Conservation (phyloP, 2,329 filamentous ascomycete species). For the Curvularia sp. region DNA sequence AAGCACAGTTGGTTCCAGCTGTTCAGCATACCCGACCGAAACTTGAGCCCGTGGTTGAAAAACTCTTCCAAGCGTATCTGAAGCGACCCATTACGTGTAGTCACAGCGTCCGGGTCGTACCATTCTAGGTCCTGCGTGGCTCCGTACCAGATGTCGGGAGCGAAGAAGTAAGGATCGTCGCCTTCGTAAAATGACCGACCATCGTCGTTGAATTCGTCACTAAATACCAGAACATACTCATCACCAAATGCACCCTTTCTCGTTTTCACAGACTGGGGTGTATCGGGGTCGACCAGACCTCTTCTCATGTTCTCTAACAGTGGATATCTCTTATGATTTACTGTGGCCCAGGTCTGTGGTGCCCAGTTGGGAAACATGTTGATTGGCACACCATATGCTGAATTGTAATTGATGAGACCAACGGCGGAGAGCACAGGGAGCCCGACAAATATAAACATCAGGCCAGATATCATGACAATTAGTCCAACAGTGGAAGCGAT, state of each 20-base stretch:
- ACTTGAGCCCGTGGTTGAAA: slow-evolving; percentile 55
- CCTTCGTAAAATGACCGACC: slow-evolving; percentile 63
- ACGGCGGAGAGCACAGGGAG: slow-evolving; percentile 59
- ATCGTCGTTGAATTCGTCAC: slow-evolving; percentile 63
- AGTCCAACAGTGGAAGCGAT: slow-evolving; percentile 54
- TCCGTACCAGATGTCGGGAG: slow-evolving; percentile 62
- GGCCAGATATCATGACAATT: slow-evolving; percentile 55
- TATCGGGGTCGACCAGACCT: slow-evolving; percentile 61
- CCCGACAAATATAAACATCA: slow-evolving; percentile 59
- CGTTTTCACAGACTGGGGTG: slow-evolving; percentile 55
- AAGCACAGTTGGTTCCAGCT: slow-evolving; percentile 63
- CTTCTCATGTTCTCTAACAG: slow-evolving; percentile 57
- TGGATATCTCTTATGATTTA: slow-evolving; percentile 57
- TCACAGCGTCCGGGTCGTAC: slow-evolving; percentile 62
- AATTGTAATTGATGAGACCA: slow-evolving; percentile 50
- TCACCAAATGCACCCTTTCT: slow-evolving; percentile 56
- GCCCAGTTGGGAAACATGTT: slow-evolving; percentile 48
- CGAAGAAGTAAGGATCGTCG: slow-evolving; percentile 64
- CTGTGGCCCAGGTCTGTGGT: slow-evolving; percentile 53
- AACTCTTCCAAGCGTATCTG: slow-evolving; percentile 57
- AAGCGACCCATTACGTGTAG: slow-evolving; percentile 57
- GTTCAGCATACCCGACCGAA: slow-evolving; percentile 60
- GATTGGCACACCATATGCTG: slow-evolving; percentile 50
- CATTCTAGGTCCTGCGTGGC: slow-evolving; percentile 60
- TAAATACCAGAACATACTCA: slow-evolving; percentile 60